phyloP scores from a whole-genome alignment of 768 basidiomycete species.

The Lactifluus hygrophoroides region DNA sequence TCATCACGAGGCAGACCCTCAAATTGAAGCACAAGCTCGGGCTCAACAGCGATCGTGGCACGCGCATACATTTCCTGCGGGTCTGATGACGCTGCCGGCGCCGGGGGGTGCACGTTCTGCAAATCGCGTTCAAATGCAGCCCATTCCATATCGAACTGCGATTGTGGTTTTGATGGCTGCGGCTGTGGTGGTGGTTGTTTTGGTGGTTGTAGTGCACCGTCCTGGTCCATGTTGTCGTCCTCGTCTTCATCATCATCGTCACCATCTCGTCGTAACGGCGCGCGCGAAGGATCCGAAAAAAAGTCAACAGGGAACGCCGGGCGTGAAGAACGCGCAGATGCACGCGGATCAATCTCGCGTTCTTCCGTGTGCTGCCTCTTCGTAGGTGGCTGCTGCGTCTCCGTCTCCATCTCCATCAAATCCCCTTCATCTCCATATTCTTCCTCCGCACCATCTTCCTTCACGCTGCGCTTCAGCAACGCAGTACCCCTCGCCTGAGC shows the following conservation, averaged over 20 bases:
- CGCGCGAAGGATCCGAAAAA: slow-evolving; percentile 68
- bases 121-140: slow-evolving; percentile 59
- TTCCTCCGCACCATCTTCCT: slow-evolving; percentile 29
- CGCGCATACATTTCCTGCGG: slow-evolving; percentile 47
- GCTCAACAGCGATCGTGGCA: slow-evolving; percentile 66
- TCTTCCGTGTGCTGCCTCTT: slow-evolving; percentile 29
- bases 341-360: slow-evolving; percentile 11
- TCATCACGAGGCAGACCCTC: slow-evolving; percentile 41
- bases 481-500: neutral
- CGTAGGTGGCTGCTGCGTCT: slow-evolving; percentile 23
- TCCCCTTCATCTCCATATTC: slow-evolving; percentile 22
- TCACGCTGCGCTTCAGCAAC: slow-evolving; percentile 23
- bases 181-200: slow-evolving; percentile 23
- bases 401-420: slow-evolving; percentile 26
- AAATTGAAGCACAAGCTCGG: slow-evolving; percentile 40
- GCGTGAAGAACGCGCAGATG: neutral
- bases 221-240: slow-evolving; percentile 15
- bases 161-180: too few relatives aligned
- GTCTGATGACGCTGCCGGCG: neutral
- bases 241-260: slow-evolving; percentile 32
- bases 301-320: slow-evolving; percentile 54
- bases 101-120: slow-evolving; percentile 17
- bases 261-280: slow-evolving; percentile 31
- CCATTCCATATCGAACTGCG: slow-evolving; percentile 61
- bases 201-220: slow-evolving; percentile 18